Evolutionary conservation across 306 rosid species (phyloP).

Genomic region (Vigna hirtella): DNA sequence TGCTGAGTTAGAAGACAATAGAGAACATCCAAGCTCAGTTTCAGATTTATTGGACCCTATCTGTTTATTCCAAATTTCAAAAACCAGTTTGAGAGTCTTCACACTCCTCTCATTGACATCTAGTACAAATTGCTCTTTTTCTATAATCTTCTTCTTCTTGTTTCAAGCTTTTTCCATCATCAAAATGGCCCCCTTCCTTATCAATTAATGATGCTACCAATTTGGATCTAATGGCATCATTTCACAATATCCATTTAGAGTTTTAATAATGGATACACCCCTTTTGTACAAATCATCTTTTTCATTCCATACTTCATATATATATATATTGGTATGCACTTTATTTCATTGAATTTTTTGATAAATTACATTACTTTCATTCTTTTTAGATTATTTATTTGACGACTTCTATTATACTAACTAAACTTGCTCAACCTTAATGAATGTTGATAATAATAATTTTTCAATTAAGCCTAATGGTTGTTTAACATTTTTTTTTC

Average conservation of each 20-base stretch:
- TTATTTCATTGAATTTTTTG: background rate
- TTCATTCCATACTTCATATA: background rate
- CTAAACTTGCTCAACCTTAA: too few species aligned
- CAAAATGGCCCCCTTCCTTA: slow-evolving; percentile 22
- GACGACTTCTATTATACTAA: too few species aligned
- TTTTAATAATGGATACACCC: background rate
- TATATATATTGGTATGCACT: too few species aligned
- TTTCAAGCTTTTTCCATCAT: slow-evolving; percentile 9
- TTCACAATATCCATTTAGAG: slow-evolving; percentile 34
- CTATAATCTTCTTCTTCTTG: background rate
- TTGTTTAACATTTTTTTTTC: too few species aligned
- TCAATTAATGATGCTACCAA: slow-evolving; percentile 36
- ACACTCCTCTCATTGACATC: slow-evolving; percentile 18
- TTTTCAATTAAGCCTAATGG: too few species aligned
- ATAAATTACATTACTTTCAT: too few species aligned
- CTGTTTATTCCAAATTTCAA: slow-evolving; percentile 49
- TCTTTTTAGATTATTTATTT: too few species aligned
- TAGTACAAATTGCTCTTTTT: slow-evolving; percentile 27
- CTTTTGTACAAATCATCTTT: background rate
- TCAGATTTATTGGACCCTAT: slow-evolving; percentile 59
- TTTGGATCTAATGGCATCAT: slow-evolving; percentile 45
- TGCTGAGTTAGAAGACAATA: slow-evolving; percentile 42
- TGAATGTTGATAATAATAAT: too few species aligned
- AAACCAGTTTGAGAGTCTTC: slow-evolving; percentile 34
- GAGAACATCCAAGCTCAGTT: slow-evolving; percentile 43